phyloP scores from a whole-genome alignment of 495 filamentous ascomycete species.

The Pyronema omphalodes region DNA sequence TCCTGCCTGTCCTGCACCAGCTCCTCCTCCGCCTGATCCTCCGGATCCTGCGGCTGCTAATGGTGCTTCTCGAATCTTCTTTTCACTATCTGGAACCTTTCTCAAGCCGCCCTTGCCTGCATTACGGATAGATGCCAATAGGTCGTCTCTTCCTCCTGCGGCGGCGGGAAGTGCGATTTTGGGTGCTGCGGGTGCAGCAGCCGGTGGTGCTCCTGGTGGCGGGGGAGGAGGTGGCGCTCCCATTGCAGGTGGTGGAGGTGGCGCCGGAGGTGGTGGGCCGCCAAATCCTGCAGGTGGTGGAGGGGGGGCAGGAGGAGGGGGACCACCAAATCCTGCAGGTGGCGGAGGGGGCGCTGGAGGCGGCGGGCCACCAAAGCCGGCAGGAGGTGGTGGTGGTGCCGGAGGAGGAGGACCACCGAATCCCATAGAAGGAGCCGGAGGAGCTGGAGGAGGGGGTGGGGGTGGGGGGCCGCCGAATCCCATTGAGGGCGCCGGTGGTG shows the following conservation, averaged over 20 bases:
- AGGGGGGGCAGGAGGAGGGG: constrained; percentile 7
- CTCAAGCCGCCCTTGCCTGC: constrained; percentile 55
- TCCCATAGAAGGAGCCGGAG: constrained; percentile 23
- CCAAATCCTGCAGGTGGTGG: constrained; percentile 2
- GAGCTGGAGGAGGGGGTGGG: constrained; percentile 24
- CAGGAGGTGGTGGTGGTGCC: constrained; percentile 29
- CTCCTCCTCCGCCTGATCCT: background rate
- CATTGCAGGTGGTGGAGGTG: constrained; percentile 1
- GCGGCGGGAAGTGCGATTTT: constrained; percentile 34
- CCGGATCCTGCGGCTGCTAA: background rate
- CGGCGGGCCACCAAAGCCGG: constrained; percentile 25
- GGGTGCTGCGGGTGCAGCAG: constrained; percentile 37
- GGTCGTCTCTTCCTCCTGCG: constrained; percentile 34
- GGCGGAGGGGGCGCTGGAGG: constrained; percentile 31
- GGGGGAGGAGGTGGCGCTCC: constrained; percentile 33
- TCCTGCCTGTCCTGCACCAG: constrained; percentile 12
- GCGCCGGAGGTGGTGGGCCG: constrained; percentile 1
- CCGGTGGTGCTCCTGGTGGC: constrained; percentile 39
- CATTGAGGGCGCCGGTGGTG: constrained; percentile 27
- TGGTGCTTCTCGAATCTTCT: constrained; percentile 9
- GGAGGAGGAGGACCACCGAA: constrained; percentile 21
- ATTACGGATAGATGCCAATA: constrained; percentile 67
- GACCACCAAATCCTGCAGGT: constrained; percentile 18
- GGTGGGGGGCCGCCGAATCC: constrained; percentile 4
- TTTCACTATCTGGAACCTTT: constrained; percentile 38